Percentiles rank a stretch among this genome's conserved stretches.
These are phyloP conservation scores for Phycomyces nitens DNA, from an alignment of 192 early-diverging fungal species.

Conservation along the genomic window DNA sequence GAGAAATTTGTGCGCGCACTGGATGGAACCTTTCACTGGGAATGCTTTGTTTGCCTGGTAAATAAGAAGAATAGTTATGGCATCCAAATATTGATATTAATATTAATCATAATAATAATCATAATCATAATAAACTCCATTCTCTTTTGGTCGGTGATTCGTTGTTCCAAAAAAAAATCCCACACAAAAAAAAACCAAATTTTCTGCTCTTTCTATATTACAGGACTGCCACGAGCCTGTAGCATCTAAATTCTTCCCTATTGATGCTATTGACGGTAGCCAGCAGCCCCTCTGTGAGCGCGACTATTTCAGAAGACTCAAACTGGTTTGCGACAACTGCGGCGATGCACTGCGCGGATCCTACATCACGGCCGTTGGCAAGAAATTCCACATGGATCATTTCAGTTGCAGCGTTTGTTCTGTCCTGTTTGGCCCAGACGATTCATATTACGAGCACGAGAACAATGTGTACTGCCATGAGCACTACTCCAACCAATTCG, in stretches of 20 bases:
- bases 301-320: conserved; percentile 83
- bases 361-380: conserved; percentile 88
- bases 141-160: background rate
- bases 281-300: conserved; percentile 75
- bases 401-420: conserved; percentile 93
- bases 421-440: conserved; percentile 91
- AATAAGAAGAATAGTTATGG: conserved; percentile 14
- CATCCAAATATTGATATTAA: background rate
- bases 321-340: conserved; percentile 86
- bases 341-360: conserved; percentile 85
- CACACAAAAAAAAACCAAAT: too few relatives aligned
- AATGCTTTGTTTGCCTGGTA: conserved; percentile 95
- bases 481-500: conserved; percentile 89
- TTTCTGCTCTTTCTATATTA: background rate
- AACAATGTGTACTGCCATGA: conserved; percentile 91
- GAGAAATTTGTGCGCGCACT: conserved; percentile 90
- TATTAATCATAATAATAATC: conserved; percentile 4
- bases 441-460: conserved; percentile 95
- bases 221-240: conserved; percentile 79
- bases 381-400: conserved; percentile 97
- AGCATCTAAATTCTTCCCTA: conserved; percentile 85
- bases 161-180: too few relatives aligned
- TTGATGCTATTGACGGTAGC: conserved; percentile 55
- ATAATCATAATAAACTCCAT: conserved; percentile 39
- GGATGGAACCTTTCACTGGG: conserved; percentile 80